phyloP scores from a whole-genome alignment of 306 rosid species.

The Prunus armeniaca region DNA sequence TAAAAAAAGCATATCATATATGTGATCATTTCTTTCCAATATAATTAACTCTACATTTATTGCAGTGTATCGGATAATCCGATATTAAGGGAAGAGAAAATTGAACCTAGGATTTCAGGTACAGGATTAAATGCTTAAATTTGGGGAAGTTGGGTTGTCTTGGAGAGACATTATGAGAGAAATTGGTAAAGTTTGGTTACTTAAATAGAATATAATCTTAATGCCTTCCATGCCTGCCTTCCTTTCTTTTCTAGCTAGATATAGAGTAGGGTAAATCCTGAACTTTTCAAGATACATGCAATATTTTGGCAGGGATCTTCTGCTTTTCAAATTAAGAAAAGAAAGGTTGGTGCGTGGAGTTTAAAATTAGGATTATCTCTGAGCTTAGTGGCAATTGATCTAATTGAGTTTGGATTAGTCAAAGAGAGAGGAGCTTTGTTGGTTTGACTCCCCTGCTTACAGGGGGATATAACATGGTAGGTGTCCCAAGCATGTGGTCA shows the following conservation, averaged over 20 bases:
- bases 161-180: background rate
- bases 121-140: background rate
- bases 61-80: background rate
- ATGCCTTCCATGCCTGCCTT: background rate
- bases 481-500: slow-evolving; percentile 85
- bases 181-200: background rate
- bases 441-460: slow-evolving; percentile 59
- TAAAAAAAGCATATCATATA: background rate
- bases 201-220: no score
- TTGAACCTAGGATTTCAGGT: no score
- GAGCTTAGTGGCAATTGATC: slow-evolving; percentile 29
- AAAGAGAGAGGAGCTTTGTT: slow-evolving; percentile 44
- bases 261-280: background rate
- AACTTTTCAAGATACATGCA: background rate
- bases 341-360: slow-evolving; percentile 29
- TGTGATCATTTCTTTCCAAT: background rate
- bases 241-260: background rate
- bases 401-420: slow-evolving; percentile 38
- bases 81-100: no score
- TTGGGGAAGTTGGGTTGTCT: background rate
- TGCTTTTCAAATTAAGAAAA: slow-evolving; percentile 18
- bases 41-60: background rate
- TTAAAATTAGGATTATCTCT: slow-evolving; percentile 21
- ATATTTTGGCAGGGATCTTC: slow-evolving; percentile 13
- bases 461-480: slow-evolving; percentile 62